Percentiles rank a stretch among this genome's conserved stretches.
These are phyloP conservation scores for Alisma plantagoaquatica DNA, from an alignment of 106 monocot genomes.

Conservation along the genomic window DNA sequence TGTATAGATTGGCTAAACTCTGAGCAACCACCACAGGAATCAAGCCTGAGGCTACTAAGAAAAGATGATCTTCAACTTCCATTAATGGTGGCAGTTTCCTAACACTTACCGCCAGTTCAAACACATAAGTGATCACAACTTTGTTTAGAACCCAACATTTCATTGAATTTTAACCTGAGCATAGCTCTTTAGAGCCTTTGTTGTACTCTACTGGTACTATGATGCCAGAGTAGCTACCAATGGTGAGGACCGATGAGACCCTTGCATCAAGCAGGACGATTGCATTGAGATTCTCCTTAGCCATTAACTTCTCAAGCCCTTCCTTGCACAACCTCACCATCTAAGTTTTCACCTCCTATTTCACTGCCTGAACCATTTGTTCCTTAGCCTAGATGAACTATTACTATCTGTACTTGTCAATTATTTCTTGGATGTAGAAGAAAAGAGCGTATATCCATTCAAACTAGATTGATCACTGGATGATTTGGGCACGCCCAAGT, in stretches of 20 bases:
- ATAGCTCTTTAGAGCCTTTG: constrained; percentile 17
- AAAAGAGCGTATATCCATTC: background rate
- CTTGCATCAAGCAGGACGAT: constrained; percentile 26
- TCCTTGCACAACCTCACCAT: constrained; percentile 26
- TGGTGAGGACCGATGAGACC: constrained; percentile 19
- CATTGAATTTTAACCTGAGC: constrained; percentile 54
- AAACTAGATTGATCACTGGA: background rate
- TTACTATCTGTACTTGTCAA: constrained; percentile 26
- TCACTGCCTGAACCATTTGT: constrained; percentile 25
- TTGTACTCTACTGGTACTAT: constrained; percentile 71
- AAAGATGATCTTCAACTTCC: too few relatives aligned
- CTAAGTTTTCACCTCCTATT: constrained; percentile 14
- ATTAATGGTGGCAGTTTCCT: too few relatives aligned
- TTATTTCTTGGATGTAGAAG: constrained; percentile 36
- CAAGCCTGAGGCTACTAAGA: too few relatives aligned
- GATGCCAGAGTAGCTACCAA: constrained; percentile 59
- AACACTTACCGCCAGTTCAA: constrained; percentile 44
- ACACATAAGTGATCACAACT: constrained; percentile 68
- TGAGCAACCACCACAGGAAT: too few relatives aligned
- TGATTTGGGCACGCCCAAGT: background rate
- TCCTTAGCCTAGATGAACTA: constrained; percentile 31
- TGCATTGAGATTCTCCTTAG: constrained; percentile 42
- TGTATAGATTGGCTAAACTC: too few relatives aligned
- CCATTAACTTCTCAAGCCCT: constrained; percentile 53
- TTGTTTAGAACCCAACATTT: constrained; percentile 44